Conservation (phyloP, 2,329 filamentous ascomycete species). For the Cordyceps javanica region DNA sequence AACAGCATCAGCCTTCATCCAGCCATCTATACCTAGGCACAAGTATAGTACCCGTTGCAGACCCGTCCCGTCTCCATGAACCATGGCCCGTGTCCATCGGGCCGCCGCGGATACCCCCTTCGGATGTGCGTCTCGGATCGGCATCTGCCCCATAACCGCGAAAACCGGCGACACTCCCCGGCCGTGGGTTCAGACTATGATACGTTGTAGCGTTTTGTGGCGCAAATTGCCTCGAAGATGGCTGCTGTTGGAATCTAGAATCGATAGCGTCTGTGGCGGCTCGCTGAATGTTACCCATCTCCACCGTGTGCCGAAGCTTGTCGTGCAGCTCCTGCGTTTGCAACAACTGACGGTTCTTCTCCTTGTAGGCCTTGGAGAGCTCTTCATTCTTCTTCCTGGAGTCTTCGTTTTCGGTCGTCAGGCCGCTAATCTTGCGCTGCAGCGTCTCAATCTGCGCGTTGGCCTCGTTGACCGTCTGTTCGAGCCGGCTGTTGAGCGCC, state of each 20-base stretch:
- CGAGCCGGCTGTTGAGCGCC: constrained; percentile 57
- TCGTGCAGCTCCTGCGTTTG: constrained; percentile 63
- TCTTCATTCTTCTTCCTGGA: constrained; percentile 68
- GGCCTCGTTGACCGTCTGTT: constrained; percentile 68
- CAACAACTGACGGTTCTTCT: constrained; percentile 63
- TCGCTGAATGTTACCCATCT: constrained; percentile 48
- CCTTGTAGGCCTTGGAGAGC: constrained; percentile 56
- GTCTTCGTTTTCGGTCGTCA: constrained; percentile 55
- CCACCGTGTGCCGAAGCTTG: constrained; percentile 49
- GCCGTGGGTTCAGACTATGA: not conserved
- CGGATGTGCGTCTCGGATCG: not conserved
- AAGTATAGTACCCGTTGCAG: not conserved
- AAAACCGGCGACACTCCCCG: not conserved
- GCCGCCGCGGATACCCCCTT: not conserved
- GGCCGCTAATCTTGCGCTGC: constrained; percentile 55
- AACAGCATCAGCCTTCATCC: not conserved
- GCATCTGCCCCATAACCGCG: not conserved
- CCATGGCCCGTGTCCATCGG: not conserved
- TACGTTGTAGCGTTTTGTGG: constrained; percentile 5
- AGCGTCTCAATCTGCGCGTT: constrained; percentile 65
- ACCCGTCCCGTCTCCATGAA: not conserved
- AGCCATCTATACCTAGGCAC: no score
- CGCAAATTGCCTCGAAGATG: constrained; percentile 15
- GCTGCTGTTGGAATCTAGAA: constrained; percentile 12
- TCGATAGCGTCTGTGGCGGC: constrained; percentile 44